These are phyloP conservation scores for Boletellus emodensis DNA, from an alignment of 768 basidiomycete genomes.

Conservation along the genomic window DNA sequence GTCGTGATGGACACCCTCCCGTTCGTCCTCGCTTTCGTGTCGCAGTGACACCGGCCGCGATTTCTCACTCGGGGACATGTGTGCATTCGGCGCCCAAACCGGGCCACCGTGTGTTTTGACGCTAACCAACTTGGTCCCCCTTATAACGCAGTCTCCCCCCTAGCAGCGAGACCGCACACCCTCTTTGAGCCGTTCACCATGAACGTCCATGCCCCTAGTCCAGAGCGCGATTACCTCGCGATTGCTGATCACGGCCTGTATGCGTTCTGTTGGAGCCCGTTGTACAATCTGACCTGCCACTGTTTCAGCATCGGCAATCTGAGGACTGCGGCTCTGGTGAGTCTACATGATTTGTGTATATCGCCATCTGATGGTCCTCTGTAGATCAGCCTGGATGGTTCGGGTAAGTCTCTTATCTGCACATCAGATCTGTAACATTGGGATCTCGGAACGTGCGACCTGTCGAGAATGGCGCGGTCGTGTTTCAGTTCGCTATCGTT, in stretches of 20 bases:
- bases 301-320: constrained; percentile 71
- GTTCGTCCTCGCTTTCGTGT: no score
- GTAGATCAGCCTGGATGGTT: constrained; percentile 75
- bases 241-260: constrained; percentile 81
- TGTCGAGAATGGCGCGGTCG: no score
- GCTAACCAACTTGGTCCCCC: no score
- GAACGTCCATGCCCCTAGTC: constrained; percentile 51
- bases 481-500: neutral
- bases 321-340: constrained; percentile 71
- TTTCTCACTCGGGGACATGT: no score
- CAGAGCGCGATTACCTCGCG: constrained; percentile 63
- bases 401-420: constrained; percentile 45
- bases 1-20: no score
- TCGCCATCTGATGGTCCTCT: constrained; percentile 4
- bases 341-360: constrained; percentile 8
- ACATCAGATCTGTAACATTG: neutral
- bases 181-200: constrained; percentile 14
- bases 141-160: neutral
- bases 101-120: no score
- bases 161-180: neutral
- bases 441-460: no score
- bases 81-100: no score
- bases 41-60: no score
- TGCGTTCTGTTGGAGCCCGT: constrained; percentile 23
- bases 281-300: constrained; percentile 7